A percentile compares a stretch with the other conserved stretches of the same genome.
Evolutionary conservation across 1,139 yeast species (phyloP).

Genomic region (Magnusiomyces paraingens): DNA sequence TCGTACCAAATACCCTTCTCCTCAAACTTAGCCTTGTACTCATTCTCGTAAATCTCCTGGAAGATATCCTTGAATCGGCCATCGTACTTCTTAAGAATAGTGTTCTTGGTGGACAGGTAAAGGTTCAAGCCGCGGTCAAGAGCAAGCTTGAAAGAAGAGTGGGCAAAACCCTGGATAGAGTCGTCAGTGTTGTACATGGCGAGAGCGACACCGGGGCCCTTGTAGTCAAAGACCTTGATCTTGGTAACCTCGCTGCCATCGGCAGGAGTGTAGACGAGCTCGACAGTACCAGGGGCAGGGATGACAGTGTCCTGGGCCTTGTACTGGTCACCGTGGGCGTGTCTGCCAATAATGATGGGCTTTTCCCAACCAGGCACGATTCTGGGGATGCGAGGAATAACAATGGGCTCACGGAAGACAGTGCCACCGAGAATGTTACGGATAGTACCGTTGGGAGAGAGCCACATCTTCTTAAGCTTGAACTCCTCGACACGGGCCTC

Average conservation of each 20-base stretch:
- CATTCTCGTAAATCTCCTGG: slow-evolving; percentile 66
- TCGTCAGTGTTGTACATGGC: slow-evolving; percentile 95
- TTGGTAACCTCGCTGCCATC: slow-evolving; percentile 55
- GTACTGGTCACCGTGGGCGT: slow-evolving; percentile 95
- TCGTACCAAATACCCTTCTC: slow-evolving; percentile 83
- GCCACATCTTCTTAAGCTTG: slow-evolving; percentile 90
- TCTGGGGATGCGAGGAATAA: slow-evolving; percentile 82
- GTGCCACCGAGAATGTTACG: slow-evolving; percentile 94
- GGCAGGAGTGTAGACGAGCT: slow-evolving; percentile 67
- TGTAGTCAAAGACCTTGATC: slow-evolving; percentile 62
- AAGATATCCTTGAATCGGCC: slow-evolving; percentile 93
- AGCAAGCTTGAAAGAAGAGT: slow-evolving; percentile 85
- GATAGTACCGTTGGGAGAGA: slow-evolving; percentile 94
- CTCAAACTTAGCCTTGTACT: slow-evolving; percentile 68
- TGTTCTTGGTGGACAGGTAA: slow-evolving; percentile 86
- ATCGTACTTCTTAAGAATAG: slow-evolving; percentile 87
- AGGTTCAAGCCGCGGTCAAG: slow-evolving; percentile 68
- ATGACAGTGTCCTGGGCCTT: slow-evolving; percentile 82
- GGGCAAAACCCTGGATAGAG: slow-evolving; percentile 85
- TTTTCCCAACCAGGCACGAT: slow-evolving; percentile 90
- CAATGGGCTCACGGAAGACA: slow-evolving; percentile 94
- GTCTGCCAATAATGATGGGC: slow-evolving; percentile 95
- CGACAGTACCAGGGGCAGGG: slow-evolving; percentile 72
- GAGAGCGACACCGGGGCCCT: slow-evolving; percentile 77
- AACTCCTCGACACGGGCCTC: slow-evolving; percentile 92